phyloP scores from a whole-genome alignment of 805 yeast species.

The Ogataea siamensis region DNA sequence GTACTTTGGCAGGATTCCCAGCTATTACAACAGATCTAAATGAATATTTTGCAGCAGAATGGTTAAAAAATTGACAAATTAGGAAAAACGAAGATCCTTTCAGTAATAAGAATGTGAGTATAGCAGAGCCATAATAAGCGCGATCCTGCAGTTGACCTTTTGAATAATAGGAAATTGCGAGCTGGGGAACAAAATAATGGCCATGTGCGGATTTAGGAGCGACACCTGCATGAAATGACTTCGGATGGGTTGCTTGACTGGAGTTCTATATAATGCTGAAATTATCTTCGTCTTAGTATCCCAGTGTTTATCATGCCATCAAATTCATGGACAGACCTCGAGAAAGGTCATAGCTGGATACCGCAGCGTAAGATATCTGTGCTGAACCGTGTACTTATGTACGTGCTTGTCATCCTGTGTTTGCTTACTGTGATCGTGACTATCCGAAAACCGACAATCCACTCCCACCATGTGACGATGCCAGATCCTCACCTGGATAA shows the following conservation, averaged over 20 bases:
- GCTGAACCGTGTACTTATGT: slow-evolving; percentile 1
- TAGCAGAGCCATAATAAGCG: background rate
- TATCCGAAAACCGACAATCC: background rate
- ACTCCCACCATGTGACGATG: background rate
- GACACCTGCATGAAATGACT: background rate
- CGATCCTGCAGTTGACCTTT: background rate
- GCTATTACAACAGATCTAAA: background rate
- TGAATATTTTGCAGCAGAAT: background rate
- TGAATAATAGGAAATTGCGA: background rate
- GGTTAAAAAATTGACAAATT: background rate
- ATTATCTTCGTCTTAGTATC: background rate
- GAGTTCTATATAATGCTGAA: background rate
- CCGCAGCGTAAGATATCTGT: background rate
- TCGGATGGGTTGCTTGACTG: background rate
- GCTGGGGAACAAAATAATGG: background rate
- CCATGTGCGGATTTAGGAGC: background rate
- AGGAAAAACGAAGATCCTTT: background rate
- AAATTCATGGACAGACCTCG: slow-evolving; percentile 6
- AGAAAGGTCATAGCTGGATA: slow-evolving; percentile 1
- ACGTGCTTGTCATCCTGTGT: slow-evolving; percentile 2
- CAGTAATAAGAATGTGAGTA: background rate
- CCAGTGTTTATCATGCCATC: background rate
- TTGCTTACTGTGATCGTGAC: background rate
- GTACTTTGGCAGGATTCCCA: background rate
- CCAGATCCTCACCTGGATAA: background rate